These are phyloP conservation scores for Juglanconis sp. DNA, from an alignment of 2,329 filamentous ascomycete species.

Conservation along the genomic window DNA sequence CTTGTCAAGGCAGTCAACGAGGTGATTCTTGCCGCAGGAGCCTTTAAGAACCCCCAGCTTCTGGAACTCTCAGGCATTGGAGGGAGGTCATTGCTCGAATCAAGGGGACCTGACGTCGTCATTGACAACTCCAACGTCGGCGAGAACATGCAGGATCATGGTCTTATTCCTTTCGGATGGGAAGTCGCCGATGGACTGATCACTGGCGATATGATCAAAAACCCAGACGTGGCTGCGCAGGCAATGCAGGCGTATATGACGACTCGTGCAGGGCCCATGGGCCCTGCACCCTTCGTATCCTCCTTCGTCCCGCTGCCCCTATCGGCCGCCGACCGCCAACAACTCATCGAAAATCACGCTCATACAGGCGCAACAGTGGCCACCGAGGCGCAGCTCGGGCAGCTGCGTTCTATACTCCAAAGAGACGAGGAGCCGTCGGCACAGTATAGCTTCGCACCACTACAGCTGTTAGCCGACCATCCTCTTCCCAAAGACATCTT, in stretches of 20 bases:
- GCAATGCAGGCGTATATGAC: slow-evolving; percentile 1
- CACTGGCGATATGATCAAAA: not conserved
- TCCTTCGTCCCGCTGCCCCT: not conserved
- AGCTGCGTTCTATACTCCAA: too few relatives aligned
- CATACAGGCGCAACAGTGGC: not conserved
- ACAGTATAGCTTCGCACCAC: too few relatives aligned
- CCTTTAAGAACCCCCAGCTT: slow-evolving; percentile 10
- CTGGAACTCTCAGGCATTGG: slow-evolving; percentile 3
- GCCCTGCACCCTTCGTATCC: not conserved
- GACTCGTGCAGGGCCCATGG: not conserved
- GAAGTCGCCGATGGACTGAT: not conserved
- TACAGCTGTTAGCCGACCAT: not conserved
- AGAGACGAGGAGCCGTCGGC: not conserved
- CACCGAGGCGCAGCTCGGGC: not conserved
- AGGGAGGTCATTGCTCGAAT: not conserved
- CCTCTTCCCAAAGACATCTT: not conserved
- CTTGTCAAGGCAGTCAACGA: slow-evolving; percentile 31
- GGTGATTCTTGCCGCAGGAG: slow-evolving; percentile 3
- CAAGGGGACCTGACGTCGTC: not conserved
- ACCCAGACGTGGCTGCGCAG: not conserved
- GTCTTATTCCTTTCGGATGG: not conserved
- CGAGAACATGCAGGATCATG: slow-evolving; percentile 8
- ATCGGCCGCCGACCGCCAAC: not conserved
- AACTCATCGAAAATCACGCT: not conserved
- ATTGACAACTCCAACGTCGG: not conserved